Percentiles rank a stretch among this genome's conserved stretches.
These are phyloP conservation scores for Alternaria arborescens DNA, from an alignment of 2,329 filamentous ascomycete species.

Conservation along the genomic window DNA sequence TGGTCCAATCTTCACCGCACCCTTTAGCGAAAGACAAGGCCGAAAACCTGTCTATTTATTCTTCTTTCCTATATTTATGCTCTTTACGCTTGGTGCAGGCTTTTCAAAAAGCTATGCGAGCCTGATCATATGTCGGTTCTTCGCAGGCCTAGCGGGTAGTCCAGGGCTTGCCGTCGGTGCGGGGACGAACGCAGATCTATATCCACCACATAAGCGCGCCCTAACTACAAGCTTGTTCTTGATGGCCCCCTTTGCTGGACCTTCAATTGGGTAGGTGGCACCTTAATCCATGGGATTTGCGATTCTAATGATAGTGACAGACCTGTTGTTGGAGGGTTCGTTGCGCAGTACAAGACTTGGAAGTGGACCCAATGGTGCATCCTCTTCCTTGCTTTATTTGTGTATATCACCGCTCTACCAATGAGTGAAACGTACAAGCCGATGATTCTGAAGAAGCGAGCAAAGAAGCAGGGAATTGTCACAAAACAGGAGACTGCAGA, in stretches of 20 bases:
- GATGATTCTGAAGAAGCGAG: slow-evolving; percentile 54
- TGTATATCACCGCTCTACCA: slow-evolving; percentile 51
- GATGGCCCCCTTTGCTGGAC: slow-evolving; percentile 54
- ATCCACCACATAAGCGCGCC: slow-evolving; percentile 43
- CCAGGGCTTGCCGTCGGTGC: slow-evolving; percentile 59
- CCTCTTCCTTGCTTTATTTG: slow-evolving; percentile 52
- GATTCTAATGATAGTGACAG: slow-evolving; percentile 19
- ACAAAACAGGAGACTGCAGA: slow-evolving; percentile 8
- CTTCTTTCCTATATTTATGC: slow-evolving; percentile 57
- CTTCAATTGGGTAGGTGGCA: slow-evolving; percentile 44
- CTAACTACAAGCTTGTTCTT: slow-evolving; percentile 49
- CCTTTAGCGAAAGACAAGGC: slow-evolving; percentile 67
- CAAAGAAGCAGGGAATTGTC: slow-evolving; percentile 32
- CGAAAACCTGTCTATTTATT: slow-evolving; percentile 62
- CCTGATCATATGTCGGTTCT: slow-evolving; percentile 68
- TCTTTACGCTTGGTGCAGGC: slow-evolving; percentile 66
- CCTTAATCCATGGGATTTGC: not conserved
- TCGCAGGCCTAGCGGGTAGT: slow-evolving; percentile 75
- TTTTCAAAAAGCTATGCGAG: slow-evolving; percentile 61
- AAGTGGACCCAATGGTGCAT: slow-evolving; percentile 56
- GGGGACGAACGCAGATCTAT: slow-evolving; percentile 54
- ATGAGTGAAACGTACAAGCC: slow-evolving; percentile 66
- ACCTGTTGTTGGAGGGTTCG: slow-evolving; percentile 56
- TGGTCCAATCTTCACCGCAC: slow-evolving; percentile 67
- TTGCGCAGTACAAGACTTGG: slow-evolving; percentile 57